These are phyloP conservation scores for Diaporthe batatas DNA, from an alignment of 2,329 filamentous ascomycete species.

Conservation along the genomic window DNA sequence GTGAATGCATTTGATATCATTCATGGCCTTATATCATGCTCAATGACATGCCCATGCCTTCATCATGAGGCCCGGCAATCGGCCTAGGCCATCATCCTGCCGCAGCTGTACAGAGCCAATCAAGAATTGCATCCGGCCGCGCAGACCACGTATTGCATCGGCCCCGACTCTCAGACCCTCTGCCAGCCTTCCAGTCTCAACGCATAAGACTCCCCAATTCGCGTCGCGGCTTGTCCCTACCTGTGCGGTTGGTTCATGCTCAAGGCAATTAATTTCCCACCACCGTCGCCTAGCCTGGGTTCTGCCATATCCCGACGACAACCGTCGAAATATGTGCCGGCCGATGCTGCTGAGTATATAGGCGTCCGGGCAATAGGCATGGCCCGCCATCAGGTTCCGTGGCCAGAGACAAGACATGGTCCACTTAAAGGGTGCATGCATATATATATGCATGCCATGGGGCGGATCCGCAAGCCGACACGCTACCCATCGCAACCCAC, in stretches of 20 bases:
- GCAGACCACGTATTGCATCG: background rate
- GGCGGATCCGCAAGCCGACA: too few species aligned
- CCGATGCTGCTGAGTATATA: background rate
- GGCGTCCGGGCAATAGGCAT: rapidly evolving
- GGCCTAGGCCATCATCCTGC: background rate
- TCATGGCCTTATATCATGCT: too few species aligned
- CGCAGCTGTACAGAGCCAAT: background rate
- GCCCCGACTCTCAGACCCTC: background rate
- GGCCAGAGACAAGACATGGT: background rate
- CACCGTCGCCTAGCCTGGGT: background rate
- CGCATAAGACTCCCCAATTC: too few species aligned
- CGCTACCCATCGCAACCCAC: background rate
- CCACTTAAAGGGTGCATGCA: too few species aligned
- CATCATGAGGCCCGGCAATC: background rate
- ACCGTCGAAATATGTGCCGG: too few species aligned
- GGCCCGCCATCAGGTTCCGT: too few species aligned
- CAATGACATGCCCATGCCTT: background rate
- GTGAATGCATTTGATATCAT: background rate
- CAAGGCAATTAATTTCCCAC: background rate
- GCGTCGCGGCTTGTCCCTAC: background rate
- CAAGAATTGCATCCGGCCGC: background rate
- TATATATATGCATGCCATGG: too few species aligned
- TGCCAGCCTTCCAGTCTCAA: background rate
- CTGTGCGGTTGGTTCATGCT: background rate
- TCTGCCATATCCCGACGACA: background rate